Base-by-base conservation (phyloP, 2,329 filamentous ascomycete species). In the Venturia pyrina region DNA sequence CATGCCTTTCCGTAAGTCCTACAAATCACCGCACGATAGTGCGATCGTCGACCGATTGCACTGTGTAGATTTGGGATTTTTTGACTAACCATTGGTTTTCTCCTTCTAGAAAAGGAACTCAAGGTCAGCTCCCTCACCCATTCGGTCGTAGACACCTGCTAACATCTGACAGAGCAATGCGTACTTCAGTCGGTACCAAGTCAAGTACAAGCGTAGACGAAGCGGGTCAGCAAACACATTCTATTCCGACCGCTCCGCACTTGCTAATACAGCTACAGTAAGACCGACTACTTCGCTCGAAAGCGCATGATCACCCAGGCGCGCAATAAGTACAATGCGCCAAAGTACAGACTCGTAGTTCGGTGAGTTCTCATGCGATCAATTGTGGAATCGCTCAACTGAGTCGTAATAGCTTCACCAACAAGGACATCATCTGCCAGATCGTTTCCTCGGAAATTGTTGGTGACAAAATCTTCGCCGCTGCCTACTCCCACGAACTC, bases 321-420 rank as follows among this genome's bases (percentile, higher is more conserved):
- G 84, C 99, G 98, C 91, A 99, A 99, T 91, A 99, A 99, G 90
- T 99, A 98, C 90, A 96, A 96, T 84, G 90, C 95, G 71, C 95
- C 95, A 83, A 99, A 99, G 88, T 98, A 99, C 89, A 91, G 95
- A 78, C 89, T 99, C 78, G 95, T 99, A 73, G 91, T 99, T 79
- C 95, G 95, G 65, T 66, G 32, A 43, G 60, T 7, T 28, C 19
- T n/a, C 17, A 10, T 2, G 48, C 48, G 11, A 41, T 50, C 34
- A 24, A 28, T 56, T 19, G 19, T 57, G 15, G 41, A 48, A 19
- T 13, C 37, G 2, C 21, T 4, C 21, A 41, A 37, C 59, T 66
- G 48, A 63, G 24, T 28, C 15, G 28, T 37, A 32, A 37, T 28
- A 65, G 66, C 81, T 96, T 96, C 89, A 96, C 91, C 86, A 96